Base-by-base conservation (phyloP, 108 stramenopile species). In the Chaetoceros muelleri region DNA sequence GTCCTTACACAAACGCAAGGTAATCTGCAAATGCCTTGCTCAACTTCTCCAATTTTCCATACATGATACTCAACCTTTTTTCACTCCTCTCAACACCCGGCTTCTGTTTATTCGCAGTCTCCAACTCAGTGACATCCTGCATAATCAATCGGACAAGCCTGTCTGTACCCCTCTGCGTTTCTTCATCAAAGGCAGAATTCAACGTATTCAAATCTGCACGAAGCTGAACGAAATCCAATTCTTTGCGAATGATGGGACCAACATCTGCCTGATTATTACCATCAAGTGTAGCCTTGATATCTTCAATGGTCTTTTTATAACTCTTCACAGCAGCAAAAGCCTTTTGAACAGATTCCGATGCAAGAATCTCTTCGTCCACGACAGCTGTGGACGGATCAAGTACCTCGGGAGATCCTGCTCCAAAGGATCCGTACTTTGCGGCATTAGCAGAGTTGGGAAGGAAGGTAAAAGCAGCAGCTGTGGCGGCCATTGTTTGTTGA, bases 131-230 rank as follows among this genome's bases (percentile, higher is more conserved):
- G 47, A 90, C 72, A 54, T 95, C 94, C 72, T 95, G 94, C 62
- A 95, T 58, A 30, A 95, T 87, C 24, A 76, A 70, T 28, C 94
- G 79, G 55, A 92, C 85, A 59, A 95, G 61, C 55, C 91, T 87
- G 73, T 95, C 94, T 24, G 92, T 93, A 18, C 94, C 94, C 50
- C 89, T 70, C 66, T 93, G 91, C 8, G 89, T 91, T 23, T 95
- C 94, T 71, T 95, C 94, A 63, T 93, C 91, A 53, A 95, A 90
- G 23, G 88, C 89, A 26, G 67, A 71, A 69, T 92, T 92, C 48
- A 91, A 58, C 24, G 78, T 82, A 61, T 95, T 93, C 50, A 95
- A 61, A 34, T 70, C 76, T 22, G 65, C 52, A 30, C 94, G 82
- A 29, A 93, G 29, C 21, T 80, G 64, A 16, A 75, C 69, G 56